A percentile compares a stretch with the other conserved stretches of the same genome.
These are phyloP conservation scores for Heracleum sosnowskyi DNA, from an alignment of 129 eudicot genomes.

Conservation along the genomic window DNA sequence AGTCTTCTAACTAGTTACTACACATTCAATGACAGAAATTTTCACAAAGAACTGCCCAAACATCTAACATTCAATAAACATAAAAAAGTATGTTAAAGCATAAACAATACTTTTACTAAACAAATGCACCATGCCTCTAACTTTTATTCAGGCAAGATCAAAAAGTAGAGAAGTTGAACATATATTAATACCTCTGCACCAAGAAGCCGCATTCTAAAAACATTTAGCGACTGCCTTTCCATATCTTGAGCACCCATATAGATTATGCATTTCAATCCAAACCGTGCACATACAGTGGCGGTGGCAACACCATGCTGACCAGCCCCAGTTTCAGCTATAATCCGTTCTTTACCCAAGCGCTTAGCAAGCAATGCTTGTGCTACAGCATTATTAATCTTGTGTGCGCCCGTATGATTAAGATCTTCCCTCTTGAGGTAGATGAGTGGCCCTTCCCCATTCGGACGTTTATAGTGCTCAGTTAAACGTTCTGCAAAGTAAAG, in stretches of 20 bases:
- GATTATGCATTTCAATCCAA: slow-evolving; percentile 68
- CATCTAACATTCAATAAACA: neutral
- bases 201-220: slow-evolving; percentile 84
- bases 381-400: slow-evolving; percentile 88
- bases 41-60: neutral
- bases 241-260: slow-evolving; percentile 98
- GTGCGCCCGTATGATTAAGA: slow-evolving; percentile 90
- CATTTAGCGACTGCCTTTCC: slow-evolving; percentile 88
- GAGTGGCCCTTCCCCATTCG: slow-evolving; percentile 81
- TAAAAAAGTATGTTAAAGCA: neutral
- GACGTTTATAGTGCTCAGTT: slow-evolving; percentile 73
- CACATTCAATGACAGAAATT: neutral
- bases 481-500: slow-evolving; percentile 87
- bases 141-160: neutral
- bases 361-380: slow-evolving; percentile 91
- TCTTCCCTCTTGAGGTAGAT: slow-evolving; percentile 90
- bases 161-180: slow-evolving; percentile 2
- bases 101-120: neutral
- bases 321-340: slow-evolving; percentile 97
- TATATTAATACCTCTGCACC: slow-evolving; percentile 81
- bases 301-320: slow-evolving; percentile 99
- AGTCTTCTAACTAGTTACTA: neutral
- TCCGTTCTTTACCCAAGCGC: slow-evolving; percentile 59
- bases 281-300: slow-evolving; percentile 91
- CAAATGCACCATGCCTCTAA: neutral